Base-by-base conservation (phyloP, 2,329 filamentous ascomycete genomes). In the Metarhizium brunneum region DNA sequence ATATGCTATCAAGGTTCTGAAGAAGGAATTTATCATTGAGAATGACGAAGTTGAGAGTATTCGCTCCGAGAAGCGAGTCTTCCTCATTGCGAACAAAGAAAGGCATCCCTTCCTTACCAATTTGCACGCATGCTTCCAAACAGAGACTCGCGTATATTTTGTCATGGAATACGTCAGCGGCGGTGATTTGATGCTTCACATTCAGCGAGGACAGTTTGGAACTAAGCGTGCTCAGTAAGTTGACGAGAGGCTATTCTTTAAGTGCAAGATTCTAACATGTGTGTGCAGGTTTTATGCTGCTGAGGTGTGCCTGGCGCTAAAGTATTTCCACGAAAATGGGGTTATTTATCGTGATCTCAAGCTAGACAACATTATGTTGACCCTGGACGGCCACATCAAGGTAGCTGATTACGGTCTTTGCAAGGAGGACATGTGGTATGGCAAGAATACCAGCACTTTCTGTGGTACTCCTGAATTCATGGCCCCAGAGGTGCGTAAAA, bases 371-470 rank as follows among this genome's bases (percentile, higher is more conserved):
- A 99, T 99, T 68, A 81, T 99, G 50, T 78, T 99, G 66, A 95
- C 91, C 1, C 79, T 96, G 49, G 94, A 99, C 67, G 94, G 94
- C 30, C 94, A 99, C 71, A 95, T 99, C 78, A 97, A 97, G 80
- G 91, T 99, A 78, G 94, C 83, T 54, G 94, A 99, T 80, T 99
- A 96, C 70, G 94, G 94, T 83, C 83, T 99, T 51, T 99, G 95
- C 77, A 99, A 99, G 74, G 94, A 99, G 69, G 92, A 99, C 65
- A 99, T 99, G 94, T 99, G 92, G 92, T 99, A 95, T 68, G 91
- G 91, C 47, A 92, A 89, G 55, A 96, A 89, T 2, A 99, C 94
- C 0, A 92, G 92, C 74, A 99, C 94, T 7, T 99, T 99, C 77
- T 99, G 94, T 69, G 94, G 94, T 71, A 99, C 94, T n/a, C 94